A percentile compares a stretch with the other conserved stretches of the same genome.
These are phyloP conservation scores for Hydnomerulius pinastri DNA, from an alignment of 768 basidiomycete species.

Conservation along the genomic window DNA sequence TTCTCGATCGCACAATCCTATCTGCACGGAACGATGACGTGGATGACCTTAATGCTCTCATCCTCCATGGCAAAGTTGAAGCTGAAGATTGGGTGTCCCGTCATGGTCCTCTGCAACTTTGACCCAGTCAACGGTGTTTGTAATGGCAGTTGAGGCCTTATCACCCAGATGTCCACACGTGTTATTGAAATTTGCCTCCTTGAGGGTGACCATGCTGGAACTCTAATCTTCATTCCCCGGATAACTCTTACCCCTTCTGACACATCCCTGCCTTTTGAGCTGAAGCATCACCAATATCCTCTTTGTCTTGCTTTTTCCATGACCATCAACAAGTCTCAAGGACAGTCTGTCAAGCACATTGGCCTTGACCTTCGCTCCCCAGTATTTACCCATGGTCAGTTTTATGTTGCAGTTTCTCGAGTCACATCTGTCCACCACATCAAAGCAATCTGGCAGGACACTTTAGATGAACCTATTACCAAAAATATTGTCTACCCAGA, in stretches of 20 bases:
- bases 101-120: slow-evolving; percentile 44
- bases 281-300: slow-evolving; percentile 43
- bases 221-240: slow-evolving; percentile 40
- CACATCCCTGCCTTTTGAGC: slow-evolving; percentile 28
- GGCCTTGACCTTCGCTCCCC: slow-evolving; percentile 30
- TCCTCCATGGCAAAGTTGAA: slow-evolving; percentile 33
- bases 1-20: slow-evolving; percentile 38
- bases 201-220: slow-evolving; percentile 38
- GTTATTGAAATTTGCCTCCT: slow-evolving; percentile 40
- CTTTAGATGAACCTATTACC: neutral
- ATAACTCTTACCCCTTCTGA: slow-evolving; percentile 35
- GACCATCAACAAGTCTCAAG: slow-evolving; percentile 39
- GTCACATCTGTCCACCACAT: neutral
- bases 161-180: slow-evolving; percentile 24
- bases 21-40: slow-evolving; percentile 38
- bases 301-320: slow-evolving; percentile 40
- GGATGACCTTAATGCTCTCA: slow-evolving; percentile 28
- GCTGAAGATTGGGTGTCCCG: slow-evolving; percentile 33
- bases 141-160: slow-evolving; percentile 22
- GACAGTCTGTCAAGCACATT: slow-evolving; percentile 33
- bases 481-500: neutral
- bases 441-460: neutral
- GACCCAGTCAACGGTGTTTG: slow-evolving; percentile 23
- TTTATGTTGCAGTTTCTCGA: neutral
- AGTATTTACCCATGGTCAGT: slow-evolving; percentile 31